Evolutionary conservation across 345 rosid genomes (phyloP), one percentile per base, ranked within the genome.

Genomic region (Moricandia arvensis): DNA sequence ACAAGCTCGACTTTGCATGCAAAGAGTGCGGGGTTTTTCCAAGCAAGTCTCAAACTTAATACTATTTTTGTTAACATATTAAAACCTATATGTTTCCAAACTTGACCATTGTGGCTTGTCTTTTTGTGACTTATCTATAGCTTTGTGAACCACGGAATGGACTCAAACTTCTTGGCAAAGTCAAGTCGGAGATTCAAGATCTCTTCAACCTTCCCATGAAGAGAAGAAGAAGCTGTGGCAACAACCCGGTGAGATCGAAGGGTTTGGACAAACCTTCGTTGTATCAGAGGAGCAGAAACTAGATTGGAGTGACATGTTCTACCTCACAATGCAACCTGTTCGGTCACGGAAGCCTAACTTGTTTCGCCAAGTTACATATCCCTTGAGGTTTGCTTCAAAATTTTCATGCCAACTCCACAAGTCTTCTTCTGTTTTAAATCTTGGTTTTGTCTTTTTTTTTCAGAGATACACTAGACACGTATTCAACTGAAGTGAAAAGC

Each of bases 21-120:
- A 83, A 62, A 76, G 77, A 83, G 2, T 86, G 89, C n/a, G 91
- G 94, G 88, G n/a, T 87, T 91, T 45, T 73, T 73, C 12, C 63
- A 63, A 47, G 69, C 29, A 73, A 34, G 54, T 54, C 69, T 49
- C 55, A 49, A 49, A 13, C 15, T 45, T 31, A 31, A 31, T 5
- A 2, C 34, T 31, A 31, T 31, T 31, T 31, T 4, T 31, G 34
- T 31, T 31, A 31, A 31, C 6, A 31, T 31, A 5, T 2, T n/a
- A n/a, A n/a, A n/a, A n/a, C n/a, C n/a, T n/a, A n/a, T n/a, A n/a
- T n/a, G n/a, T n/a, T 31, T 31, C 0, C 34, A 31, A 31, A 0
- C 4, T 43, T 45, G 15, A 43, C 13, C 51, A 43, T 43, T 43
- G 51, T 43, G 16, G 51, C 15, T 37, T 8, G 10, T 37, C n/a